Conservation (phyloP, 257 asterid genomes). For the Scutellaria minor region DNA sequence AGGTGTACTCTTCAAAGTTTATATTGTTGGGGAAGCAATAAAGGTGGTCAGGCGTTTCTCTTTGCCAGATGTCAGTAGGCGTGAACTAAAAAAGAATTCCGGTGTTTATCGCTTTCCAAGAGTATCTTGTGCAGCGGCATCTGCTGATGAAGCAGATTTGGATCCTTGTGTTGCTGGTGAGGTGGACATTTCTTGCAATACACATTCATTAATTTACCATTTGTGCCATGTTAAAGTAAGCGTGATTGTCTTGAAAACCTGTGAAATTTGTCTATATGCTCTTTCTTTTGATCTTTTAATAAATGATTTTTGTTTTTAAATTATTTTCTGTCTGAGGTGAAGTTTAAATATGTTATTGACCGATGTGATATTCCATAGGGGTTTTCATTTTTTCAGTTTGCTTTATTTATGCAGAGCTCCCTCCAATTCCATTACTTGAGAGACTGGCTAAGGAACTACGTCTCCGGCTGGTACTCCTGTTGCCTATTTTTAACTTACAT, state of each 20-base stretch:
- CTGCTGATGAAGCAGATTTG: conserved; percentile 93
- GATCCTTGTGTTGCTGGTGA: conserved; percentile 91
- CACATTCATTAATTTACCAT: background rate
- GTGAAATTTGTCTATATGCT: background rate
- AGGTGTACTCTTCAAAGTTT: conserved; percentile 93
- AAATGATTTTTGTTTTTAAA: background rate
- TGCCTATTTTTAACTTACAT: background rate
- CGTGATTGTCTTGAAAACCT: background rate
- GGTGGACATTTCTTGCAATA: conserved; percentile 29
- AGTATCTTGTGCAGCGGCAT: conserved; percentile 97
- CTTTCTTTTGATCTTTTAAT: too few species aligned
- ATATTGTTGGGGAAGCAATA: conserved; percentile 88
- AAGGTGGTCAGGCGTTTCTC: conserved; percentile 95
- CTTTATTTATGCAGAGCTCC: conserved; percentile 64
- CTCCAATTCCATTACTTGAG: conserved; percentile 85
- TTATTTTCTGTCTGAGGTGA: background rate
- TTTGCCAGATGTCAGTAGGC: conserved; percentile 81
- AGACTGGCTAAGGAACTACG: conserved; percentile 79
- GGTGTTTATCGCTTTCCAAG: conserved; percentile 93
- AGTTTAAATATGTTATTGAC: background rate
- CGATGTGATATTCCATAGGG: background rate
- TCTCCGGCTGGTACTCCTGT: conserved; percentile 54
- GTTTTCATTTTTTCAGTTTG: conserved; percentile 1
- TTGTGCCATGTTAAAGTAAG: background rate
- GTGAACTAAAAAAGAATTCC: conserved; percentile 60